phyloP scores from a whole-genome alignment of 495 filamentous ascomycete species.

The Neurospora tetraspora region DNA sequence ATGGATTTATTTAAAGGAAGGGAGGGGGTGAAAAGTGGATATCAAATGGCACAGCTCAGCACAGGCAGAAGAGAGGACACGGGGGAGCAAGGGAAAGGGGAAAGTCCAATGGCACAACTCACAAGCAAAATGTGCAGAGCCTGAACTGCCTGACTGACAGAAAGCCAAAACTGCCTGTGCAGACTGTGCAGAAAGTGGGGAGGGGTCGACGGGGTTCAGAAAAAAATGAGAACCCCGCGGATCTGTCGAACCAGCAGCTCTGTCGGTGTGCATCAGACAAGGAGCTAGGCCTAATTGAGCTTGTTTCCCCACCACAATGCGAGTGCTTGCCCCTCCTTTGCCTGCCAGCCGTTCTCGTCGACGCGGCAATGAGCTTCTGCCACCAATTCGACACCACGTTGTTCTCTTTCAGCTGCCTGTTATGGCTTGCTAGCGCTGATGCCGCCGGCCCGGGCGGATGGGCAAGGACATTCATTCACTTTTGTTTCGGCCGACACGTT shows the following conservation, averaged over 20 bases:
- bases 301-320: background rate
- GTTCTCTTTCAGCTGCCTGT: background rate
- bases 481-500: background rate
- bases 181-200: background rate
- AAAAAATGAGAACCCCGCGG: background rate
- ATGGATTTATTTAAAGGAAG: background rate
- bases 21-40: background rate
- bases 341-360: background rate
- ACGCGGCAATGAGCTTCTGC: background rate
- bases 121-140: background rate
- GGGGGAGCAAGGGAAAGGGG: background rate
- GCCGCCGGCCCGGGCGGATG: background rate
- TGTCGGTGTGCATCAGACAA: background rate
- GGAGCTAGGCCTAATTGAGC: background rate
- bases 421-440: background rate
- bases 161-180: background rate
- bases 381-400: background rate
- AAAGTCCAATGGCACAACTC: background rate
- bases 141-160: background rate
- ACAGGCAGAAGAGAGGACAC: background rate
- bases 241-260: background rate
- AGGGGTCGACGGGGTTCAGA: background rate
- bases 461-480: background rate
- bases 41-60: background rate
- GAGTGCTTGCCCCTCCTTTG: background rate